Conservation (phyloP, 2,329 filamentous ascomycete genomes). For the Penicillium sp. region DNA sequence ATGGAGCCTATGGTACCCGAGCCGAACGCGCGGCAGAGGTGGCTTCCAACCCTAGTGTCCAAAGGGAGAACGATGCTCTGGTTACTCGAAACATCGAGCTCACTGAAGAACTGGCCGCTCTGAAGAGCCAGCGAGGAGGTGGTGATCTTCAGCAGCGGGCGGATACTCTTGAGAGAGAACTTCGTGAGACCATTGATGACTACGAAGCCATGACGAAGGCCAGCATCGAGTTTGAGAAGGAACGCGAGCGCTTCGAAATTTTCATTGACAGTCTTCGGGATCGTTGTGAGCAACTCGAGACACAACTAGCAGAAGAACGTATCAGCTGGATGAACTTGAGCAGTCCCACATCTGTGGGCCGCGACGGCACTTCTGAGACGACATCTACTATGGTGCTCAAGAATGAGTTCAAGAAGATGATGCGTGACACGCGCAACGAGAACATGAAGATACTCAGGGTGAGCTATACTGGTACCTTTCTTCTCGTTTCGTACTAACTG, state of each 20-base stretch:
- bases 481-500: constrained; percentile 8
- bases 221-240: constrained; percentile 68
- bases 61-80: constrained; percentile 59
- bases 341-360: constrained; percentile 48
- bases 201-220: constrained; percentile 69
- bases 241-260: constrained; percentile 63
- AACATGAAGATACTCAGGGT: constrained; percentile 64
- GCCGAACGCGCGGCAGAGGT: constrained; percentile 67
- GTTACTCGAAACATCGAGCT: constrained; percentile 49
- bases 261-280: constrained; percentile 64
- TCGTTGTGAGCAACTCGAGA: constrained; percentile 62
- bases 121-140: constrained; percentile 36
- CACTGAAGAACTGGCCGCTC: constrained; percentile 47
- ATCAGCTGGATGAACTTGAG: constrained; percentile 64
- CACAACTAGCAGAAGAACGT: constrained; percentile 64
- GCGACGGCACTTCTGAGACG: constrained; percentile 48
- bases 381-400: constrained; percentile 68
- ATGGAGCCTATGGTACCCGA: constrained; percentile 84
- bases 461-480: constrained; percentile 33
- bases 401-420: constrained; percentile 78
- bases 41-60: constrained; percentile 56
- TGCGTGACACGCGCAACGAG: constrained; percentile 68
- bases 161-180: constrained; percentile 60
- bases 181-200: constrained; percentile 65
- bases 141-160: constrained; percentile 49